Percentiles rank a stretch among this genome's conserved stretches.
Evolutionary conservation across 345 rosid species (phyloP).

Genomic region (sweet orange (Citrus sinensis)): DNA sequence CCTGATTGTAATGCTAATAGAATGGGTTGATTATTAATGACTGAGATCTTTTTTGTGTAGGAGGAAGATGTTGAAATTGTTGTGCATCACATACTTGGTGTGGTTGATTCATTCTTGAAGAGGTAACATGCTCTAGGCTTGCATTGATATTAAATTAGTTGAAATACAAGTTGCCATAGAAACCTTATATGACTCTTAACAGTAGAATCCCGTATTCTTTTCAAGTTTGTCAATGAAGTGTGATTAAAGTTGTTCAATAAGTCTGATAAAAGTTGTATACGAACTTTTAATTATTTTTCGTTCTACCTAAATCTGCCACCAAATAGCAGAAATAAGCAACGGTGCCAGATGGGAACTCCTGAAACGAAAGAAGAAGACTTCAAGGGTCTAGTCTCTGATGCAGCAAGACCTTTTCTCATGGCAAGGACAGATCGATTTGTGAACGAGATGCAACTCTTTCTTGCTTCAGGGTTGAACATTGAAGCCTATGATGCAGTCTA

Average conservation of each 20-base stretch:
- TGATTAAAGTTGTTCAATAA: background rate
- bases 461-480: slow-evolving; percentile 62
- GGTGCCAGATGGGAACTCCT: slow-evolving; percentile 21
- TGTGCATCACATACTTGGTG: slow-evolving; percentile 67
- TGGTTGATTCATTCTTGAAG: slow-evolving; percentile 54
- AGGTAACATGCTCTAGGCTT: slow-evolving; percentile 37
- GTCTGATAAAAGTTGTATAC: background rate
- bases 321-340: slow-evolving; percentile 34
- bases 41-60: slow-evolving; percentile 25
- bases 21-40: background rate
- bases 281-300: background rate
- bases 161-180: background rate
- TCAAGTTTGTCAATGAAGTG: background rate
- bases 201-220: background rate
- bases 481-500: slow-evolving; percentile 76
- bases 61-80: slow-evolving; percentile 77
- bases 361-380: slow-evolving; percentile 50
- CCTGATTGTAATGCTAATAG: background rate
- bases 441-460: slow-evolving; percentile 64
- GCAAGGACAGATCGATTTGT: slow-evolving; percentile 63
- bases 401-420: slow-evolving; percentile 62
- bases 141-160: background rate
- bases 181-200: background rate
- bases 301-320: background rate
- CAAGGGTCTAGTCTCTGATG: slow-evolving; percentile 43